Base-by-base conservation (phyloP, 768 basidiomycete genomes). In the Agaricus sinodeliciosus region DNA sequence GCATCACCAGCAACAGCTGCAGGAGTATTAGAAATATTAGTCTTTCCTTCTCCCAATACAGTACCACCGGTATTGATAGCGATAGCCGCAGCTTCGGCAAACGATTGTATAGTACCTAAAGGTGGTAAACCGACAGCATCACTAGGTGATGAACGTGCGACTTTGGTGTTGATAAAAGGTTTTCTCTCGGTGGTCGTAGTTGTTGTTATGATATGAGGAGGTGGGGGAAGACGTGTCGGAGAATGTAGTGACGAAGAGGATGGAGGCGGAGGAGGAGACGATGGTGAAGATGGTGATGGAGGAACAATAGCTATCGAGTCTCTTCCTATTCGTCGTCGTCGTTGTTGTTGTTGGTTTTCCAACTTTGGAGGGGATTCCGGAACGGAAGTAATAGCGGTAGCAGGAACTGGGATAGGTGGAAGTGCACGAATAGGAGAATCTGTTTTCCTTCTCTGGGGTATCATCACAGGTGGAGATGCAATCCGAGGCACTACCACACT, bases 301-400 rank as follows among this genome's bases (percentile, higher is more conserved):
- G 51, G 37, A 39, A 35, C 26, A 1, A 27, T 31, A 15, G 18
- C 15, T 25, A 15, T 18, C 9, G 41, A 8, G 25, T 22, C 34
- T 11, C 31, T 31, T 31, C 31, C 11, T 3, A 1, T 31, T 3
- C 31, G 31, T 0, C 6, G 31, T 11, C 6, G 31, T 31, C 7
- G 31, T 31, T 31, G 31, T 31, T 31, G 22, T 22, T 22, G 22
- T 22, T 22, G 31, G 7, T 31, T 11, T 71, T 27, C 77, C 73
- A 36, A 79, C 62, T 34, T 62, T 66, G 61, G 79, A 79, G 3
- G 79, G 37, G 9, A 13, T 19, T 9, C 12, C 22, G 37, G 25
- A 15, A 19, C 35, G 18, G 43, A 13, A 22, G 43, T 12, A 16
- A 31, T 8, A 22, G 55, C 27, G 37, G 46, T 9, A 22, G 35